phyloP scores from a whole-genome alignment of 805 yeast genomes.

The Candida tammaniensis region DNA sequence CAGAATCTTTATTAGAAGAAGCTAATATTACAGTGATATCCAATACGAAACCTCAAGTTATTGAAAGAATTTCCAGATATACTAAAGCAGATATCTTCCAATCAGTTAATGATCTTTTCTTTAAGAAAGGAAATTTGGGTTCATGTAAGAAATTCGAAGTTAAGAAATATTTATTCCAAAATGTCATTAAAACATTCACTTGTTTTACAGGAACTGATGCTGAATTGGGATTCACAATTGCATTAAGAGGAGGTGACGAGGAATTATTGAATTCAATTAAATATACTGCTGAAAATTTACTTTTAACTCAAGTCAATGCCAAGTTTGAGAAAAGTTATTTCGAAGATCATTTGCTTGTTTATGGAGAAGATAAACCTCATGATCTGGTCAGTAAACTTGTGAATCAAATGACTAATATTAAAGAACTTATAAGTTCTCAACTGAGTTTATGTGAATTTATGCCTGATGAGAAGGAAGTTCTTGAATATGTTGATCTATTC shows the following conservation, averaged over 20 bases:
- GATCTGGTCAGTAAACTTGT: conserved; percentile 13
- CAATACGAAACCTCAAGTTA: conserved; percentile 76
- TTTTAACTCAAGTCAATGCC: conserved; percentile 73
- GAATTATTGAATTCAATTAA: conserved; percentile 65
- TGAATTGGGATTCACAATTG: conserved; percentile 78
- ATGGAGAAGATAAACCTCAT: conserved; percentile 11
- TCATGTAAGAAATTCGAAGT: conserved; percentile 71
- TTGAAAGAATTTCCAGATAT: conserved; percentile 72
- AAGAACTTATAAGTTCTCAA: conserved; percentile 13
- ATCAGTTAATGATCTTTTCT: conserved; percentile 80
- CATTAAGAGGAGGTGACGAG: conserved; percentile 75
- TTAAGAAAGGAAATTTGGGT: conserved; percentile 61
- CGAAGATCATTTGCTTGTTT: conserved; percentile 19
- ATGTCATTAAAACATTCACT: conserved; percentile 66
- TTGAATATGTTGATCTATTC: conserved; percentile 36
- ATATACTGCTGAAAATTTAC: conserved; percentile 75
- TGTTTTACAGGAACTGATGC: conserved; percentile 74
- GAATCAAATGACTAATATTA: conserved; percentile 11
- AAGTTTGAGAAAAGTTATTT: conserved; percentile 59
- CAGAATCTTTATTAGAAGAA: conserved; percentile 65
- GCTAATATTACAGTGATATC: conserved; percentile 80
- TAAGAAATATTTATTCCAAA: conserved; percentile 56
- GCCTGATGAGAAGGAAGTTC: conserved; percentile 31
- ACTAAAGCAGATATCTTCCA: conserved; percentile 83
- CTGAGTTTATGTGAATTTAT: conserved; percentile 16